phyloP scores from a whole-genome alignment of 331 rosid genomes.

The Acacia pycnantha region DNA sequence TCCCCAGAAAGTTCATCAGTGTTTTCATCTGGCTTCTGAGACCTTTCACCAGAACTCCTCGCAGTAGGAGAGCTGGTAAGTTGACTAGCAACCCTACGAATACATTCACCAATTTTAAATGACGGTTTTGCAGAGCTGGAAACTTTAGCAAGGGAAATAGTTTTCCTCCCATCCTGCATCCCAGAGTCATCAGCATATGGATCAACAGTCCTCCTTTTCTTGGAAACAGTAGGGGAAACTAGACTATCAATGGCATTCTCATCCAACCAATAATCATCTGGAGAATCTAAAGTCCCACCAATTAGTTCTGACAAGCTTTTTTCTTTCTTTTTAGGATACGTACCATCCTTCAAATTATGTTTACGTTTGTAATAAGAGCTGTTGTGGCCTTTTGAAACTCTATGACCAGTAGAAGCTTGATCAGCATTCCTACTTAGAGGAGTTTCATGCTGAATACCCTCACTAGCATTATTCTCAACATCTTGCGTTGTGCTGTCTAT shows the following conservation, averaged over 20 bases:
- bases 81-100: constrained; percentile 93
- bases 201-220: constrained; percentile 58
- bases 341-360: constrained; percentile 60
- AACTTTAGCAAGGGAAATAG: constrained; percentile 54
- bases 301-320: constrained; percentile 72
- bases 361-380: constrained; percentile 67
- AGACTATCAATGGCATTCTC: constrained; percentile 34
- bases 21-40: constrained; percentile 53
- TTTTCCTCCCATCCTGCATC: constrained; percentile 58
- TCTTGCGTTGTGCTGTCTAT: constrained; percentile 29
- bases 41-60: constrained; percentile 55
- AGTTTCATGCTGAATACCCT: constrained; percentile 42
- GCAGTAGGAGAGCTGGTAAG: constrained; percentile 58
- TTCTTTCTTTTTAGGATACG: constrained; percentile 59
- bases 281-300: constrained; percentile 51
- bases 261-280: constrained; percentile 53
- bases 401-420: constrained; percentile 37
- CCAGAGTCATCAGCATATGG: constrained; percentile 48
- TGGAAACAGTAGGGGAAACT: constrained; percentile 41
- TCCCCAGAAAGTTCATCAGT: constrained; percentile 38
- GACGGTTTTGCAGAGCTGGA: constrained; percentile 58
- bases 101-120: constrained; percentile 87
- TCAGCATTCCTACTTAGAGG: constrained; percentile 40
- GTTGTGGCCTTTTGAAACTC: constrained; percentile 37
- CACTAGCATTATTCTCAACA: constrained; percentile 32